A percentile compares a stretch with the other conserved stretches of the same genome.
Conservation (phyloP, 108 stramenopile genomes). For the Skeletonema tropicum region DNA sequence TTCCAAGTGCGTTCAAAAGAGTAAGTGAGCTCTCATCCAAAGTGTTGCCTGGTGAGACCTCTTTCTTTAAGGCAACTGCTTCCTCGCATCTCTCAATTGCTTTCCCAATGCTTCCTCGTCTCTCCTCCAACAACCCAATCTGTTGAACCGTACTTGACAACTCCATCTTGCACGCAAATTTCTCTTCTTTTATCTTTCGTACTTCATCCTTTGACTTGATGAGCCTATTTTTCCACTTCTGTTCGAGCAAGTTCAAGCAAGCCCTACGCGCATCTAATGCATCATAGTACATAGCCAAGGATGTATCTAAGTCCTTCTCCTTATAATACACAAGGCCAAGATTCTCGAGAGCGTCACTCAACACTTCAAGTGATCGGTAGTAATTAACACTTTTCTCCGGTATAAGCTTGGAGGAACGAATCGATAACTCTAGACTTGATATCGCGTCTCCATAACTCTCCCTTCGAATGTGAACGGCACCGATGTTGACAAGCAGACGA, state of each 20-base stretch:
- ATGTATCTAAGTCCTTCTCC: conserved; percentile 36
- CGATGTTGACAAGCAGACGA: conserved; percentile 48
- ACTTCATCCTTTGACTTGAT: conserved; percentile 32
- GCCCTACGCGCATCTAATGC: conserved; percentile 42
- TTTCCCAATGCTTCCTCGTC: conserved; percentile 27
- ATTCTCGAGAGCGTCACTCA: conserved; percentile 53
- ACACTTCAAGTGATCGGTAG: conserved; percentile 36
- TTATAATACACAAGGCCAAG: conserved; percentile 46
- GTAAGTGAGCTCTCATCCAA: conserved; percentile 30
- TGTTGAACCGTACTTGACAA: conserved; percentile 36
- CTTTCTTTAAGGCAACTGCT: conserved; percentile 27
- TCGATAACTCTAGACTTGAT: conserved; percentile 31
- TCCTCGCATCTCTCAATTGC: conserved; percentile 46
- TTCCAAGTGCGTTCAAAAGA: conserved; percentile 35
- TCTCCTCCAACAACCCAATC: conserved; percentile 36
- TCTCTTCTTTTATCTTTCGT: conserved; percentile 33
- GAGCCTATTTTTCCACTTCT: conserved; percentile 26
- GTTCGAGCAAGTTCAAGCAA: conserved; percentile 40
- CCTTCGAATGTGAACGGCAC: conserved; percentile 47
- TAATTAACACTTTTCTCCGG: conserved; percentile 22
- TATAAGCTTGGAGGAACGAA: conserved; percentile 45
- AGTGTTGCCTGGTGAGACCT: conserved; percentile 19
- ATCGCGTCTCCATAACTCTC: conserved; percentile 44
- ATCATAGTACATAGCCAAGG: conserved; percentile 39
- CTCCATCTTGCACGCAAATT: conserved; percentile 37